A percentile compares a stretch with the other conserved stretches of the same genome.
Evolutionary conservation across 192 early-diverging fungal genomes (phyloP).

Genomic region (Mortierella claussenii): DNA sequence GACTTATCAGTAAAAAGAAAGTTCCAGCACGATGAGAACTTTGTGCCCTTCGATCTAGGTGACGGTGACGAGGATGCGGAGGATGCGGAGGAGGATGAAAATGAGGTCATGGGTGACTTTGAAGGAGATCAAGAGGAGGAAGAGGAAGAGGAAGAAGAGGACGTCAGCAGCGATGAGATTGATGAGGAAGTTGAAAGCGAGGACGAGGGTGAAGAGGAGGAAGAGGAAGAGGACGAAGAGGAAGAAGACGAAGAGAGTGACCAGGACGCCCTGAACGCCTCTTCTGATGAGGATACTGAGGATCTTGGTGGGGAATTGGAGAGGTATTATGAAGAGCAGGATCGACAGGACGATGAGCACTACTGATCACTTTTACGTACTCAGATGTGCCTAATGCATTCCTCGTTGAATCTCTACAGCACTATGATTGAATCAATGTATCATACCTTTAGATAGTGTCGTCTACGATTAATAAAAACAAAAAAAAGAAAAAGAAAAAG

Average conservation of each 20-base stretch:
- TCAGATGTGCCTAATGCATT: too few species aligned
- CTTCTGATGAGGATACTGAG: conserved; percentile 4
- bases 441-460: too few species aligned
- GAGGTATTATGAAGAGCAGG: conserved; percentile 20
- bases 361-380: too few species aligned
- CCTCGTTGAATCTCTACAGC: too few species aligned
- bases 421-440: too few species aligned
- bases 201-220: conserved; percentile 8
- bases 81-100: conserved; percentile 54
- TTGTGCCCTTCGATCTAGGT: conserved; percentile 49
- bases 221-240: conserved; percentile 8
- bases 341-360: conserved; percentile 9
- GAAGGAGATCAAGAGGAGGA: conserved; percentile 6
- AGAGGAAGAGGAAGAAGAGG: conserved; percentile 21
- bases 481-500: too few species aligned
- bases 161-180: conserved; percentile 16
- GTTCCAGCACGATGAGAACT: conserved; percentile 37
- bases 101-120: conserved; percentile 1
- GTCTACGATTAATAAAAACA: too few species aligned
- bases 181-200: conserved; percentile 13
- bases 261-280: conserved; percentile 6
- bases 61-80: conserved; percentile 40
- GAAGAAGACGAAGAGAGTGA: background rate
- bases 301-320: conserved; percentile 1
- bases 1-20: background rate